Evolutionary conservation across 331 rosid species (phyloP), one percentile per base, ranked within the genome.

Genomic region (Pyracantha coccinea): DNA sequence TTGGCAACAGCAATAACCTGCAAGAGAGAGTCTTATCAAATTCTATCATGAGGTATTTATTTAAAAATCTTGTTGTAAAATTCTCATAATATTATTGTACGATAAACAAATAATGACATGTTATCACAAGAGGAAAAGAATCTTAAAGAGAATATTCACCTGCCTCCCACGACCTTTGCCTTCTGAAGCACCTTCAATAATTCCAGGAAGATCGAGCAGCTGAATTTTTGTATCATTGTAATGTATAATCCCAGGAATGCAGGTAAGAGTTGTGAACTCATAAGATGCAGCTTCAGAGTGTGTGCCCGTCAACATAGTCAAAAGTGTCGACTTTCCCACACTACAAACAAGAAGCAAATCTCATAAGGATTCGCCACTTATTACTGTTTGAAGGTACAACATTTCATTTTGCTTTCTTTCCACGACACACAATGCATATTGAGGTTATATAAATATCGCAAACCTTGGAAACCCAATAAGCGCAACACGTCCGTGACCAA

Each of bases 111-210:
- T 8, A 17, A 55, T 73, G 62, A 58, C 25, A 35, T 54, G 25
- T 23, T 25, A 55, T 45, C 65, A n/a, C 50, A 72, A 62, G 28
- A 33, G 27, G 25, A 55, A 57, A 47, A 53, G n/a, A 73, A 55
- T 31, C 27, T 13, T 25, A 45, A 33, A n/a, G 63, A 50, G 55
- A 50, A 16, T 50, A 50, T 50, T 81, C 83, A 95, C 99, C 99
- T 95, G 99, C 80, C 99, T 86, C 73, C 99, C 99, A 80, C 99
- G 99, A 32, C 99, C 99, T 86, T 95, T 95, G 75, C 99, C 99
- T 83, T 95, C 99, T 71, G 99, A 95, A 62, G 99, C 99, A 86
- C 99, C 99, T 87, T 95, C 99, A 77, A 95, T 95, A 83, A 95
- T 95, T 81, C 99, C 99, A 77, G 99, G 99, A 86, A 95, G 99